phyloP scores from a whole-genome alignment of 148 eudicot genomes.

The Persicaria maculosa region DNA sequence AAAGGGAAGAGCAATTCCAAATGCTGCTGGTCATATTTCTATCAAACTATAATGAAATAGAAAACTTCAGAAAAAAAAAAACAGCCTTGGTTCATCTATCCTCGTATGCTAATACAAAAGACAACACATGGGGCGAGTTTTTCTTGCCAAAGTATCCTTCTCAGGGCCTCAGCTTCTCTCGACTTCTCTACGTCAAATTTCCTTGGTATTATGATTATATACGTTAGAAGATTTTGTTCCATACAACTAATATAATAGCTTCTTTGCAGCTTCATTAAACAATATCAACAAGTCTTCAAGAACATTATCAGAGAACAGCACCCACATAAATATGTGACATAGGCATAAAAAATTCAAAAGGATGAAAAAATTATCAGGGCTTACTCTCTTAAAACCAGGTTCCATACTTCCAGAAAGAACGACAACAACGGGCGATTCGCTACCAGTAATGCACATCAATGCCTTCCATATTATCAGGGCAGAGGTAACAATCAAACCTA shows the following conservation, averaged over 20 bases:
- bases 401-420: slow-evolving; percentile 91
- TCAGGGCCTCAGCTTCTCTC: background rate
- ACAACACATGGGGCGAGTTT: background rate
- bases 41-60: background rate
- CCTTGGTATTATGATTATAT: background rate
- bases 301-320: background rate
- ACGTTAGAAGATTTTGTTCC: background rate
- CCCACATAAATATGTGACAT: background rate
- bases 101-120: background rate
- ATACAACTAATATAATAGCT: background rate
- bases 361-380: slow-evolving; percentile 13
- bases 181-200: no score
- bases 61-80: background rate
- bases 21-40: background rate
- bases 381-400: slow-evolving; percentile 60
- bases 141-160: background rate
- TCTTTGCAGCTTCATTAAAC: background rate
- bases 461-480: slow-evolving; percentile 71
- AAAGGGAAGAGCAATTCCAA: background rate
- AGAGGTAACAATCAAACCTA: slow-evolving; percentile 59
- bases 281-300: background rate
- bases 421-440: slow-evolving; percentile 74
- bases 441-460: slow-evolving; percentile 58
- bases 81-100: background rate
- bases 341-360: background rate